These are phyloP conservation scores for Komagataella kurtzmanii DNA, from an alignment of 805 yeast species.

Conservation along the genomic window DNA sequence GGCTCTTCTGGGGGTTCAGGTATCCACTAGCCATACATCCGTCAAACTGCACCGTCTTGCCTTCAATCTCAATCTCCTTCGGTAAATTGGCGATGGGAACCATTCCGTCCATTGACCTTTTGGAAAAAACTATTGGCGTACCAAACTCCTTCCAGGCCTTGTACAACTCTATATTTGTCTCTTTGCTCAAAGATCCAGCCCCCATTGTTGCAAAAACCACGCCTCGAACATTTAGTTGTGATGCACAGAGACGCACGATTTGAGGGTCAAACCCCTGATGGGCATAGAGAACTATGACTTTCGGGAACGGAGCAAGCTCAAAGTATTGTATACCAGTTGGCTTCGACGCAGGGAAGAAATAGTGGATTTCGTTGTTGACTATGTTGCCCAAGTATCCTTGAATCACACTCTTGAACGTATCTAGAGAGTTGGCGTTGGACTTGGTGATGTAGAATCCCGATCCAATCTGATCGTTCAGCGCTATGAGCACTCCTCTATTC, in stretches of 20 bases:
- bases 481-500: conserved; percentile 50
- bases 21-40: conserved; percentile 51
- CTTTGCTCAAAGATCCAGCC: conserved; percentile 49
- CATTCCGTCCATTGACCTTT: conserved; percentile 61
- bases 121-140: conserved; percentile 49
- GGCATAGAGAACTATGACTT: conserved; percentile 43
- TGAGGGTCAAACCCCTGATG: conserved; percentile 46
- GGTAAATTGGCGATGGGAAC: conserved; percentile 41
- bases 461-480: conserved; percentile 54
- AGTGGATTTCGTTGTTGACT: conserved; percentile 52
- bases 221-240: conserved; percentile 33
- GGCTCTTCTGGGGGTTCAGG: conserved; percentile 50
- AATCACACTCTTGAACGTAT: conserved; percentile 51
- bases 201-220: conserved; percentile 60
- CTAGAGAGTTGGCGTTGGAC: conserved; percentile 56
- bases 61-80: background rate
- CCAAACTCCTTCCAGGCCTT: conserved; percentile 22
- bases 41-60: conserved; percentile 13
- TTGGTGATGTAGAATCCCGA: conserved; percentile 62
- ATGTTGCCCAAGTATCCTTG: conserved; percentile 63
- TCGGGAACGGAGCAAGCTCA: conserved; percentile 19
- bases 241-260: conserved; percentile 31
- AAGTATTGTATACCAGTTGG: conserved; percentile 37
- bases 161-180: conserved; percentile 29
- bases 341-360: conserved; percentile 47